These are phyloP conservation scores for Polygonum maritimum DNA, from an alignment of 148 eudicot genomes.

Conservation along the genomic window DNA sequence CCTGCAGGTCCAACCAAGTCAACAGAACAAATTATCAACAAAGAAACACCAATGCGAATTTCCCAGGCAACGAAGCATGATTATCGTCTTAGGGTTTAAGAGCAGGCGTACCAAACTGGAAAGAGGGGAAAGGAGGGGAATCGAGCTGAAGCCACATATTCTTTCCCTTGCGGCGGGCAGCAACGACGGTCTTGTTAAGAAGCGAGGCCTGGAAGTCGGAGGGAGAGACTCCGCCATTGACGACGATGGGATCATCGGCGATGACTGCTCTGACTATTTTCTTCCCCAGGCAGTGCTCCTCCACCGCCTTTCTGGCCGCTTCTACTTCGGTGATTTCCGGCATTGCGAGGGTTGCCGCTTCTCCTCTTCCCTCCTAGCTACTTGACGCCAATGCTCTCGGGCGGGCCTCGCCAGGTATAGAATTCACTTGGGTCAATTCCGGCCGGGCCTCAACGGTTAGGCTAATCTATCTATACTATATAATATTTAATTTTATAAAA, in stretches of 20 bases:
- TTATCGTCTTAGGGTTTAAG: conserved; percentile 38
- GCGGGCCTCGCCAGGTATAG: too few relatives aligned
- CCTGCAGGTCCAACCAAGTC: conserved; percentile 30
- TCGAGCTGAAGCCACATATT: conserved; percentile 91
- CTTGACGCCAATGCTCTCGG: too few relatives aligned
- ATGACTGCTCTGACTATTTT: conserved; percentile 48
- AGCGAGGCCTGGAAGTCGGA: conserved; percentile 57
- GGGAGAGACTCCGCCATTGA: conserved; percentile 62
- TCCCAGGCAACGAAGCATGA: not conserved
- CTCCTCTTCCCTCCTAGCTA: too few relatives aligned
- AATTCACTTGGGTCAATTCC: too few relatives aligned
- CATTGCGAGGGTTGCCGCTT: conserved; percentile 27
- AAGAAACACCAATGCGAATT: not conserved
- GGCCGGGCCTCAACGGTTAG: too few relatives aligned
- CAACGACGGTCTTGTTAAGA: conserved; percentile 67
- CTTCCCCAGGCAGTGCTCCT: conserved; percentile 67
- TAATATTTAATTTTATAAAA: too few relatives aligned
- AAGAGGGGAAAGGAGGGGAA: conserved; percentile 90
- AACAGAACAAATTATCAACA: not conserved
- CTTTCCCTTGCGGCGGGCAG: conserved; percentile 83
- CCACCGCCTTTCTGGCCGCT: conserved; percentile 79
- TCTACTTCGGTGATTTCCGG: conserved; percentile 97
- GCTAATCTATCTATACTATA: too few relatives aligned
- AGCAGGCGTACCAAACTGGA: conserved; percentile 76
- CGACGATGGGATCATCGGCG: conserved; percentile 71